A percentile compares a stretch with the other conserved stretches of the same genome.
Evolutionary conservation across 2,329 filamentous ascomycete genomes (phyloP).

Genomic region (Talaromyces sp.): DNA sequence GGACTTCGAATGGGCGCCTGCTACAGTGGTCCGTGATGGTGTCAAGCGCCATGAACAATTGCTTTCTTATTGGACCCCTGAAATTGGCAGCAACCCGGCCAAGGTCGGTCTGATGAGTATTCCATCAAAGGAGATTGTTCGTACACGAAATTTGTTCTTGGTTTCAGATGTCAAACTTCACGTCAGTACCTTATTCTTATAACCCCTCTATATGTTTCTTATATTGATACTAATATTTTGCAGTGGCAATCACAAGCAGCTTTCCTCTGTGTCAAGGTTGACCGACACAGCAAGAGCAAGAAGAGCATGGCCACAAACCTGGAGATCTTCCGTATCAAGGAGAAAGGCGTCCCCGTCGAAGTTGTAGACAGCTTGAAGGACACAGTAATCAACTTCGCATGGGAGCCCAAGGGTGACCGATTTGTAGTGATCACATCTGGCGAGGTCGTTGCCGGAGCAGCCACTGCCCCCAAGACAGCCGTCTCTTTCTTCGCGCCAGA

Average conservation of each 20-base stretch:
- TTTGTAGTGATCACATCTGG: conserved; percentile 96
- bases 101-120: conserved; percentile 96
- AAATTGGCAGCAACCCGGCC: conserved; percentile 95
- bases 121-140: conserved; percentile 88
- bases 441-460: conserved; percentile 72
- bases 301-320: conserved; percentile 96
- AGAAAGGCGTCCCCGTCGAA: conserved; percentile 97
- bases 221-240: background rate
- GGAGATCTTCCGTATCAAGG: conserved; percentile 94
- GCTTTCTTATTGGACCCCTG: conserved; percentile 97
- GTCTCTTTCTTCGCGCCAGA: conserved; percentile 97
- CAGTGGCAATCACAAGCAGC: conserved; percentile 87
- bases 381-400: conserved; percentile 98
- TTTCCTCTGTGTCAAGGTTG: conserved; percentile 97
- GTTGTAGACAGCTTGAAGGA: conserved; percentile 98
- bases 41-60: conserved; percentile 93
- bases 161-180: conserved; percentile 96
- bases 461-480: conserved; percentile 86
- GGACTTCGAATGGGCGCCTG: conserved; percentile 97
- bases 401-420: conserved; percentile 96
- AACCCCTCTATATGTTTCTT: background rate
- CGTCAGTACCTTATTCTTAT: conserved; percentile 23
- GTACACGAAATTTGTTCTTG: conserved; percentile 95
- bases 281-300: conserved; percentile 98
- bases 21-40: conserved; percentile 74